Percentiles rank a stretch among this genome's conserved stretches.
These are phyloP conservation scores for Eucalyptus guilfoylei DNA, from an alignment of 345 rosid genomes.

Conservation along the genomic window DNA sequence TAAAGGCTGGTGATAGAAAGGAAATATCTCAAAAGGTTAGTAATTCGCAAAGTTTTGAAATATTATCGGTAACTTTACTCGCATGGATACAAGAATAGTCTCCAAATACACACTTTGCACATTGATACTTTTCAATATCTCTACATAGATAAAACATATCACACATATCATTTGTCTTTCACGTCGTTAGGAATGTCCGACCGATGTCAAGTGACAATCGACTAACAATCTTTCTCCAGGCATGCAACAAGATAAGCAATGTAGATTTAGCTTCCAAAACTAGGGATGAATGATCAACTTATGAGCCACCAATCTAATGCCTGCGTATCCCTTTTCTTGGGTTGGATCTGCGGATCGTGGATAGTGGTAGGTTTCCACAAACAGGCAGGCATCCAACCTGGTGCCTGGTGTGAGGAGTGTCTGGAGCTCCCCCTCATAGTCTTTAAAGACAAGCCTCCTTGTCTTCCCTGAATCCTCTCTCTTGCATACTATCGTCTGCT, in stretches of 20 bases:
- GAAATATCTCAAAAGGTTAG: neutral
- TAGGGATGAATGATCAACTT: neutral
- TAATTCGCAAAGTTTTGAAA: neutral
- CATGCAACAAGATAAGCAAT: neutral
- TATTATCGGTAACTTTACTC: fast-evolving
- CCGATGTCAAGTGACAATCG: neutral
- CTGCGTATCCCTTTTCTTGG: neutral
- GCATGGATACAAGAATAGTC: neutral
- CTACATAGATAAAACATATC: neutral
- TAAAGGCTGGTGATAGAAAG: neutral
- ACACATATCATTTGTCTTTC: neutral
- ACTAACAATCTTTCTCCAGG: neutral
- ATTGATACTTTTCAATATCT: neutral
- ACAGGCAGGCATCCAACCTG: neutral
- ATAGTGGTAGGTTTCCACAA: neutral
- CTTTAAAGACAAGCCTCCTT: neutral
- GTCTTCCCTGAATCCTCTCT: neutral
- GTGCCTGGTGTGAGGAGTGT: neutral
- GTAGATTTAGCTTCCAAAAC: neutral
- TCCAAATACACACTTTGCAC: neutral
- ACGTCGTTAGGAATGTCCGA: fast-evolving
- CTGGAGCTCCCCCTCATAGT: neutral
- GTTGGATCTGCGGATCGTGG: neutral
- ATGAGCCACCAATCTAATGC: neutral
- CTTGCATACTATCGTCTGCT: neutral